A percentile compares a stretch with the other conserved stretches of the same genome.
Evolutionary conservation across 495 filamentous ascomycete species (phyloP).

Genomic region (Platismatia glauca): DNA sequence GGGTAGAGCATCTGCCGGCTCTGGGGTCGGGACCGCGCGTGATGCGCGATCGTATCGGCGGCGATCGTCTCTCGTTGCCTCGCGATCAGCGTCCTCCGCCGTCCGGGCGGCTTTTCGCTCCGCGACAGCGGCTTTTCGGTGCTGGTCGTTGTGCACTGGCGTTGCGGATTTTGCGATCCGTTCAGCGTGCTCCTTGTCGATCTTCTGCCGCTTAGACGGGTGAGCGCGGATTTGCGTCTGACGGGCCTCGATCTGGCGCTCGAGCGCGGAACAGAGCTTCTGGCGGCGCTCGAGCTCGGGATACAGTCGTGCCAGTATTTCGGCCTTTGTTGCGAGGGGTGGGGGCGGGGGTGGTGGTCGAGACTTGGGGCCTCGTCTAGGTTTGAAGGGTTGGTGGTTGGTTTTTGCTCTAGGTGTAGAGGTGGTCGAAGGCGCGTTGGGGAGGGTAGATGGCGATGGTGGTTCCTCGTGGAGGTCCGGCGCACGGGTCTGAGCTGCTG

Average conservation of each 20-base stretch:
- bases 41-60: neutral
- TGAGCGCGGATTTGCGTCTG: neutral
- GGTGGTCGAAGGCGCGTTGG: neutral
- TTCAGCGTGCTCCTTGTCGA: neutral
- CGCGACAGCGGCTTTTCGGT: neutral
- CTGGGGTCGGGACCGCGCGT: neutral
- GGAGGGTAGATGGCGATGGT: neutral
- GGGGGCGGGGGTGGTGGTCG: neutral
- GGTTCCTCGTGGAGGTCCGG: neutral
- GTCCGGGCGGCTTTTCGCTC: neutral
- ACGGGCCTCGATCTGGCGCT: neutral
- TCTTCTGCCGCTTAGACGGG: neutral
- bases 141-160: neutral
- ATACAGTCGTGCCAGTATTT: neutral
- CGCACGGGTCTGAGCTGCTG: neutral
- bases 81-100: neutral
- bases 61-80: neutral
- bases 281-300: neutral
- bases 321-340: neutral
- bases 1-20: neutral
- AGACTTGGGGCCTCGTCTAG: too few species aligned
- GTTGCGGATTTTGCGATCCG: neutral
- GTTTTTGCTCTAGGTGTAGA: neutral
- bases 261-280: neutral
- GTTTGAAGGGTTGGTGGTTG: neutral